Conservation (phyloP, 176 grass and related monocot species). For the Saccharum officinarum region DNA sequence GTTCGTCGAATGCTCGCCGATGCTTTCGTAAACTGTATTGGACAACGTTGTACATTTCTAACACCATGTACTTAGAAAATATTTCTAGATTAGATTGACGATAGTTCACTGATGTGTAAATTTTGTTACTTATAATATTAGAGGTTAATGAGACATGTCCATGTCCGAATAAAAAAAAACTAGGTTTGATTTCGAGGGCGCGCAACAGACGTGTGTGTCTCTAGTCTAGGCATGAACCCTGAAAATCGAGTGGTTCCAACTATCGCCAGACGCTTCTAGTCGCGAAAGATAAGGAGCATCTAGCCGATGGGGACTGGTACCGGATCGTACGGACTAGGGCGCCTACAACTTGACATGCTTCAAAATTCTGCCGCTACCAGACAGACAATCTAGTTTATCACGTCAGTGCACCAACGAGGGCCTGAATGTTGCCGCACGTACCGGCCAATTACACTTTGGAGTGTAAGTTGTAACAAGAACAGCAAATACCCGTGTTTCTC, state of each 20-base stretch:
- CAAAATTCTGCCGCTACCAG: too few relatives aligned
- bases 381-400: neutral
- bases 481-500: neutral
- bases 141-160: neutral
- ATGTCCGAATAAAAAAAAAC: neutral
- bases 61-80: neutral
- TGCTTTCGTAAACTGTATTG: neutral
- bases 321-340: neutral
- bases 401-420: neutral
- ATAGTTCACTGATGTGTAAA: neutral
- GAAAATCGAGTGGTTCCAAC: neutral
- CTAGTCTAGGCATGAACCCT: neutral
- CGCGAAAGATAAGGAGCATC: slow-evolving; percentile 11
- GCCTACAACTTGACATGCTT: neutral
- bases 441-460: neutral
- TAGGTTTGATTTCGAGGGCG: neutral
- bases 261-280: neutral
- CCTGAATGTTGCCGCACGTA: neutral
- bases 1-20: too few relatives aligned
- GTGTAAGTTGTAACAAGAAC: neutral
- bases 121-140: neutral
- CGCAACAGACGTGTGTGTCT: neutral
- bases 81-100: neutral
- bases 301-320: neutral
- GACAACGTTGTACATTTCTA: neutral